Conservation (phyloP, 176 grass and related monocot species). For the Ensete ventricosum region DNA sequence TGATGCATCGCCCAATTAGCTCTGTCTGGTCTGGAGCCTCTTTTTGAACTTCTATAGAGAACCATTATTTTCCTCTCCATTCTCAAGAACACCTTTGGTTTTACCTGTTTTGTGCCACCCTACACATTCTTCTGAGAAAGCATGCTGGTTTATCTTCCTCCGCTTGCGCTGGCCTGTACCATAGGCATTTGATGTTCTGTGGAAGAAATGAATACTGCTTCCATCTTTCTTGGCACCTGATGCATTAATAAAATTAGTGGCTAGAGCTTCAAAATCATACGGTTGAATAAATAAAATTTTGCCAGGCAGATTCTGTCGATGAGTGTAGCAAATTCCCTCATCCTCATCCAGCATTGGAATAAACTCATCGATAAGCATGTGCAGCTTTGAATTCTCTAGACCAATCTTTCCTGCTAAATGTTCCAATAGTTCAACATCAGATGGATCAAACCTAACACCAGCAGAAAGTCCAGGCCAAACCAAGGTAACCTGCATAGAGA, state of each 20-base stretch:
- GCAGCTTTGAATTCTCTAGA: slow-evolving; percentile 34
- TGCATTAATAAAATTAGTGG: neutral
- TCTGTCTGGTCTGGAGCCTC: slow-evolving; percentile 46
- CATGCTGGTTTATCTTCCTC: slow-evolving; percentile 31
- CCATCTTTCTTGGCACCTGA: slow-evolving; percentile 66
- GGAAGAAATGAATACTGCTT: slow-evolving; percentile 59
- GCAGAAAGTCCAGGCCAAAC: slow-evolving; percentile 71
- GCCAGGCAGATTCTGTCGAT: slow-evolving; percentile 91
- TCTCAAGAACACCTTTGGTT: slow-evolving; percentile 45
- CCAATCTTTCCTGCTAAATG: slow-evolving; percentile 69
- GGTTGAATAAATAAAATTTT: slow-evolving; percentile 1
- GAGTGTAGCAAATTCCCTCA: slow-evolving; percentile 78
- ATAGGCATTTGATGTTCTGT: slow-evolving; percentile 75
- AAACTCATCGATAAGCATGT: slow-evolving; percentile 75
- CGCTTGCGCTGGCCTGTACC: slow-evolving; percentile 59
- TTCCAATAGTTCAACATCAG: slow-evolving; percentile 57
- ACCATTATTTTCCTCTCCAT: slow-evolving; percentile 96
- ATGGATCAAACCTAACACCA: slow-evolving; percentile 92
- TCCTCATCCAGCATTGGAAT: slow-evolving; percentile 59
- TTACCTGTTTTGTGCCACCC: slow-evolving; percentile 93
- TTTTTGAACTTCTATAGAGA: slow-evolving; percentile 50
- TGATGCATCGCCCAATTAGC: slow-evolving; percentile 85
- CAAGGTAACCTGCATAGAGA: slow-evolving; percentile 46
- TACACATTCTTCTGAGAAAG: slow-evolving; percentile 32
- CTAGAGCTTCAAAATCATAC: neutral